Conservation (phyloP, 371 early-diverging fungal species). For the Chytridium lagenaria region DNA sequence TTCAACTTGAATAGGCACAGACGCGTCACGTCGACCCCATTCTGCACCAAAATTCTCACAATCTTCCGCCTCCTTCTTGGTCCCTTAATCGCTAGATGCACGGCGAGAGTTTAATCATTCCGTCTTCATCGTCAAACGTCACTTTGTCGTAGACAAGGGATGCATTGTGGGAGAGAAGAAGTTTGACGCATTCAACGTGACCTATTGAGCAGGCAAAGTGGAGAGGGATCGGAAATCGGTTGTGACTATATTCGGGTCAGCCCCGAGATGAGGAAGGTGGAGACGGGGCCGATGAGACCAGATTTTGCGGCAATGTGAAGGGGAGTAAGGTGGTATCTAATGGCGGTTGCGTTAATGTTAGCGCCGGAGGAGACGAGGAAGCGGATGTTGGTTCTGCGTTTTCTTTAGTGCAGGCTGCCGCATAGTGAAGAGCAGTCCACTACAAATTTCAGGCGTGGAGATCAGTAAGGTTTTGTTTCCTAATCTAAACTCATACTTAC, state of each 20-base stretch:
- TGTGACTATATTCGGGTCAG: slow-evolving; percentile 22
- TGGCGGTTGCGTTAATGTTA: slow-evolving; percentile 23
- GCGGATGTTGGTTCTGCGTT: slow-evolving; percentile 17
- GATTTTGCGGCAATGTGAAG: slow-evolving; percentile 40
- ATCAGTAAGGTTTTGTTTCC: neutral
- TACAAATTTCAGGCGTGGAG: neutral
- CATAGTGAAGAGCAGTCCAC: slow-evolving; percentile 42
- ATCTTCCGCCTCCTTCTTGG: slow-evolving; percentile 13
- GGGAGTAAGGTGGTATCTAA: slow-evolving; percentile 32
- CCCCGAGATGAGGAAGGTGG: slow-evolving; percentile 21
- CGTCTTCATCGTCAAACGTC: neutral
- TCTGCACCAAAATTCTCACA: neutral
- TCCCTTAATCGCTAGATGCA: slow-evolving; percentile 30
- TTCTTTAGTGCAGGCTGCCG: slow-evolving; percentile 30
- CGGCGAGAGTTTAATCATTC: slow-evolving; percentile 17
- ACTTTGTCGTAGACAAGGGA: neutral
- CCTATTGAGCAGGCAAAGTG: slow-evolving; percentile 32
- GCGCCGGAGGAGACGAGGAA: slow-evolving; percentile 10
- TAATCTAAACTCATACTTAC: neutral
- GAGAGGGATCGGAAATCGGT: slow-evolving; percentile 31
- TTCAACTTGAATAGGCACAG: slow-evolving; percentile 9
- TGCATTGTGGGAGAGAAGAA: slow-evolving; percentile 18
- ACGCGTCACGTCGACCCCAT: neutral
- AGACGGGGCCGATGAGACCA: slow-evolving; percentile 18
- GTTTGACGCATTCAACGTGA: slow-evolving; percentile 23